Evolutionary conservation across 257 asterid genomes (phyloP), one percentile per base, ranked within the genome.

Genomic region (Fraxinus americana): DNA sequence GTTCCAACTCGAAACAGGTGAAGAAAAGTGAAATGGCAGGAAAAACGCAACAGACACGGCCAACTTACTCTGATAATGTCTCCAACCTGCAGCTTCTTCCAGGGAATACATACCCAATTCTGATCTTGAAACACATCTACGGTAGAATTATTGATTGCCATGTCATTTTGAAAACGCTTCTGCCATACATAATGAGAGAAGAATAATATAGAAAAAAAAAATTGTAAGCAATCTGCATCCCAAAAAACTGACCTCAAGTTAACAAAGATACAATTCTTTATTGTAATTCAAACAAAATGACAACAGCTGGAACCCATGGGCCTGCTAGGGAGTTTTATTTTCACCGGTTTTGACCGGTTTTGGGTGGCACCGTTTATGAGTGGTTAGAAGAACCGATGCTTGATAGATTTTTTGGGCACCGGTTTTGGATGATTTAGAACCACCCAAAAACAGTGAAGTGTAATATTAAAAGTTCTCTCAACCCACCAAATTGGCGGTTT

Each of bases 41-140:
- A 71, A 71, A 72, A 63, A 68, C 52, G 73, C 11, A 72, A 78
- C 36, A 71, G 27, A 52, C 23, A 72, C 70, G 39, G 73, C 25
- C 1, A 29, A 87, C 98, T 90, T 88, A 96, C 99, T 84, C 84
- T 92, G 83, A 92, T 85, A 81, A 96, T 86, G 81, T 96, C 99
- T 85, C 99, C 99, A 84, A 94, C 98, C 89, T 94, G 98, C 86
- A 96, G 87, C 89, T 86, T 96, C 91, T 94, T 96, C 99, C 99
- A 96, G 80, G 99, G 96, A 73, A 83, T 90, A 82, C 81, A 59
- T 78, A 88, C 89, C 99, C 98, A 96, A 73, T 63, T 85, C 84
- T 86, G 88, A 84, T 87, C 97, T 90, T 90, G 93, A 89, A 94
- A 88, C 61, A 94, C 83, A 77, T 96, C 98, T 66, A 91, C 74